Base-by-base conservation (phyloP, 1,284 basidiomycete genomes). In the Salmacisia buchloeana region DNA sequence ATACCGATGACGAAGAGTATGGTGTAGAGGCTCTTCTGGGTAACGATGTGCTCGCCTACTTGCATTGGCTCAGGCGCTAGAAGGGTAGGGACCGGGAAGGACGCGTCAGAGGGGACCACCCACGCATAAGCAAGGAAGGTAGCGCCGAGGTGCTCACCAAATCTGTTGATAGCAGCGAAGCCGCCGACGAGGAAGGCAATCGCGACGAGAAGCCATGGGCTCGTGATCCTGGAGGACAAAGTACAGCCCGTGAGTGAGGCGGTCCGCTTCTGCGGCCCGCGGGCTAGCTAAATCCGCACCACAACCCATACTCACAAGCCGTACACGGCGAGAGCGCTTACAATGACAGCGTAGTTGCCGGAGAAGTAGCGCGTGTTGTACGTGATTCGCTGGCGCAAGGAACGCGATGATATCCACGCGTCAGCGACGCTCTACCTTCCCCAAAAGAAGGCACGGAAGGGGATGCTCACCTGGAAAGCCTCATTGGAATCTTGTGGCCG, bases 121-220 rank as follows among this genome's bases (percentile, higher is more conserved):
- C n/a, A n/a, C 15, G 31, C 23, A 49, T 12, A 25, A 12, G 9
- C 31, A 38, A 27, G 36, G 54, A 34, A 38, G 36, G 54, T 57
- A 34, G 5, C 25, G n/a, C 12, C 18, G 36, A n/a, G 36, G 36
- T 38, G 36, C 89, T 76, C 69, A 93, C 91, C 92, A 72, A 90
- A 97, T 76, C 85, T 87, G 82, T 92, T 94, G 83, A 97, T 94
- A 49, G 86, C 86, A 35, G 87, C 81, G 82, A 97, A 97, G 2
- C 94, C 94, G 56, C 91, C 91, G 68, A 93, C 87, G 72, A 98
- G 87, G 84, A 97, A 93, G 38, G 83, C 85, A 67, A 97, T 83
- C 3, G 94, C 87, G 74, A 94, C 83, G 68, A 97, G 85, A 52
- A 98, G 87, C 41, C 87, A 80, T 6, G 85, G 85, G 81, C 90